phyloP scores from a whole-genome alignment of 345 rosid species.

The Melaleuca quinquenervia region DNA sequence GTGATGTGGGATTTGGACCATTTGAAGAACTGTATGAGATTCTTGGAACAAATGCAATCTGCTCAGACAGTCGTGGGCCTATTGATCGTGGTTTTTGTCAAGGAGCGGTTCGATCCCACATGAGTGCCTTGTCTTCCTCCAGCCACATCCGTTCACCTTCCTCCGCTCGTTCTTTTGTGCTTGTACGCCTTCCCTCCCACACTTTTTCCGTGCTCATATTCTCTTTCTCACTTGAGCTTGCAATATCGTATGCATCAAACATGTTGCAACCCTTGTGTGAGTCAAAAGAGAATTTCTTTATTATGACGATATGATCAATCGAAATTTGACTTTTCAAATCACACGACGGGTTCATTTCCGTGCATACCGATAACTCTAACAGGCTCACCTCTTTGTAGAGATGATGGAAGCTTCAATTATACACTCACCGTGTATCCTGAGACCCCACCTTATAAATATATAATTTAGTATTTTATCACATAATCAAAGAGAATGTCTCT shows the following conservation, averaged over 20 bases:
- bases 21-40: not conserved
- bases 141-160: conserved; percentile 2
- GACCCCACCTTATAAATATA: not conserved
- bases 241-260: not conserved
- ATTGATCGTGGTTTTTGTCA: not conserved
- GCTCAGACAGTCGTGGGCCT: conserved; percentile 2
- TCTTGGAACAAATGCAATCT: not conserved
- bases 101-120: conserved; percentile 6
- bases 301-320: not conserved
- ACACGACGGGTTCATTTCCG: fast-evolving
- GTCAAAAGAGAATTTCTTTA: not conserved
- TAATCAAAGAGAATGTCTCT: not conserved
- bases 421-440: not conserved
- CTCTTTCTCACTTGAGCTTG: not conserved
- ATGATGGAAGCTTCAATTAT: not conserved
- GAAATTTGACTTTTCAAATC: not conserved
- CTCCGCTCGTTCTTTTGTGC: conserved; percentile 7
- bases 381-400: fast-evolving
- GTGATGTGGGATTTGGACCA: not conserved
- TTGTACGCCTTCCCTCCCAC: conserved; percentile 4
- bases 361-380: not conserved
- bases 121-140: conserved; percentile 9
- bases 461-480: not conserved
- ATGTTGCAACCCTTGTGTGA: fast-evolving
- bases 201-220: not conserved